Evolutionary conservation across 305 asterid species (phyloP).

Genomic region (Caryopteris hybrid): DNA sequence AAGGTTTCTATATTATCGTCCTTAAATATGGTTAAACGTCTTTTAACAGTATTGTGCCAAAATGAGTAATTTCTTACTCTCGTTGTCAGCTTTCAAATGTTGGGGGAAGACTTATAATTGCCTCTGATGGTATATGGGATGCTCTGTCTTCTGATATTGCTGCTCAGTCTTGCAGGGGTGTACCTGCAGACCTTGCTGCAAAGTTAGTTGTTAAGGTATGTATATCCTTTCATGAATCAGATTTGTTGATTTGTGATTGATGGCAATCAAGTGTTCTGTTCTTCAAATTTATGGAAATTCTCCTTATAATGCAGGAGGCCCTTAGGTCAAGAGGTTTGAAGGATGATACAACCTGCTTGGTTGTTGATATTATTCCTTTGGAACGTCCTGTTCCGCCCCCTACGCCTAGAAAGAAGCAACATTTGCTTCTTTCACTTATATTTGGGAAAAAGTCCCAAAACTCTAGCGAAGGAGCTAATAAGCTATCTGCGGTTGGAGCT

Average conservation of each 20-base stretch:
- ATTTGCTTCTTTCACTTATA: conserved; percentile 56
- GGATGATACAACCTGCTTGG: conserved; percentile 99
- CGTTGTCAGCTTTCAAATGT: conserved; percentile 73
- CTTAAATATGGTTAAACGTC: conserved; percentile 1
- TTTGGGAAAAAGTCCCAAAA: conserved; percentile 53
- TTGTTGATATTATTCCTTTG: conserved; percentile 96
- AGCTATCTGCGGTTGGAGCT: conserved; percentile 81
- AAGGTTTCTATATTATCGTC: conserved; percentile 53
- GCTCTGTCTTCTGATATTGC: conserved; percentile 84
- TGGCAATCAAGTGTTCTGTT: not conserved
- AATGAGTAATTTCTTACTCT: not conserved
- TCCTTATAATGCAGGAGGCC: conserved; percentile 60
- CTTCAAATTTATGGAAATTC: not conserved
- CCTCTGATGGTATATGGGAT: conserved; percentile 99
- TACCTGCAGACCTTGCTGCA: conserved; percentile 98
- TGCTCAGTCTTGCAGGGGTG: conserved; percentile 92
- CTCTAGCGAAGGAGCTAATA: conserved; percentile 55
- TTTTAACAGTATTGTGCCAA: not conserved
- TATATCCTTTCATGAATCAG: not conserved
- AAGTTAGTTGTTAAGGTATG: conserved; percentile 93
- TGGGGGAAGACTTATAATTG: conserved; percentile 97
- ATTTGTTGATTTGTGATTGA: not conserved
- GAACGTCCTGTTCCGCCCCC: conserved; percentile 68
- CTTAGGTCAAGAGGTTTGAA: conserved; percentile 92
- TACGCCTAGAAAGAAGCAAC: conserved; percentile 67